Conservation (phyloP, 139 green algal species). For the Tetradesmus lagerheimii region DNA sequence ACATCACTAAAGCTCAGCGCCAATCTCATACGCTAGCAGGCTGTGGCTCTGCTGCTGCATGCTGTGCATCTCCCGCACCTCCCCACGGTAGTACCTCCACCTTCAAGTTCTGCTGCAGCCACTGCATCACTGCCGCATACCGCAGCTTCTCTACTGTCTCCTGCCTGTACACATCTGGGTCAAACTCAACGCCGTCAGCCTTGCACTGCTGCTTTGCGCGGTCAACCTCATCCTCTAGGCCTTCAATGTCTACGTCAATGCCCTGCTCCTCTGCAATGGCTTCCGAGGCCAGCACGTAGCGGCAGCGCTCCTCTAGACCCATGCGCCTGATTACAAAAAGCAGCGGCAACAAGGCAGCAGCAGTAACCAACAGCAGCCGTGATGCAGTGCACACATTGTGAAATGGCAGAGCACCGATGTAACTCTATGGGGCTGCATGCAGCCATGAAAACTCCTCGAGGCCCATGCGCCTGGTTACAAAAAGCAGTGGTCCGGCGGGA, state of each 20-base stretch:
- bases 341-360: conserved; percentile 29
- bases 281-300: conserved; percentile 38
- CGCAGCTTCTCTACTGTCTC: conserved; percentile 31
- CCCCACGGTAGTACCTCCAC: conserved; percentile 26
- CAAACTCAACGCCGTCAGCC: conserved; percentile 2
- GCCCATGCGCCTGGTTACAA: not conserved
- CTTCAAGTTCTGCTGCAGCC: conserved; percentile 47
- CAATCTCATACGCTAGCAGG: not conserved
- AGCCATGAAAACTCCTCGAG: no score
- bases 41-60: not conserved
- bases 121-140: conserved; percentile 43
- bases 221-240: conserved; percentile 24
- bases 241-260: conserved; percentile 31
- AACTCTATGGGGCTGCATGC: no score
- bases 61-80: not conserved
- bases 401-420: not conserved
- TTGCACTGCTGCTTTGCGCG: conserved; percentile 20
- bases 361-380: not conserved
- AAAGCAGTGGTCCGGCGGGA: no score
- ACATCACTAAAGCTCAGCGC: no score
- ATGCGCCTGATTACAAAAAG: not conserved
- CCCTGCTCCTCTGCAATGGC: conserved; percentile 42
- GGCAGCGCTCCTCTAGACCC: conserved; percentile 31
- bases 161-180: conserved; percentile 30
- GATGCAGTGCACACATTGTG: not conserved